Percentiles rank a stretch among this genome's conserved stretches.
Conservation (phyloP, 495 filamentous ascomycete genomes). For the Platismatia glauca region DNA sequence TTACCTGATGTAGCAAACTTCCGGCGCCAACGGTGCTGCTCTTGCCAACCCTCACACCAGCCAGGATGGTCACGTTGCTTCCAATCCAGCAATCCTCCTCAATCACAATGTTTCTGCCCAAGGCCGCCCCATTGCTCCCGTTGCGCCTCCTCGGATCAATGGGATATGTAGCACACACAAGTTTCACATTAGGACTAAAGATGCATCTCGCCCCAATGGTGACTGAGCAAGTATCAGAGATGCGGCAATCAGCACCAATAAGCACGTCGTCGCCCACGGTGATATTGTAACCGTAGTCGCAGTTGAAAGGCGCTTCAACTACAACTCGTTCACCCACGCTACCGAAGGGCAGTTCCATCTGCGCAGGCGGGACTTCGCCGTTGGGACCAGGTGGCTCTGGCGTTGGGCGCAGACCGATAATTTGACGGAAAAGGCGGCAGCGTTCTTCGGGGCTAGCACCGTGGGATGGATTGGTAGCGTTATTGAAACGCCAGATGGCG, state of each 20-base stretch:
- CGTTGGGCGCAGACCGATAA: conserved; percentile 38
- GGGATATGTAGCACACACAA: conserved; percentile 67
- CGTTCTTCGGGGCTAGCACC: conserved; percentile 72
- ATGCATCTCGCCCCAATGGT: conserved; percentile 73
- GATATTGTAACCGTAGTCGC: conserved; percentile 95
- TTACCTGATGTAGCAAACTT: conserved; percentile 25
- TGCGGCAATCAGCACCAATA: conserved; percentile 77
- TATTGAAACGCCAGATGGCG: conserved; percentile 84
- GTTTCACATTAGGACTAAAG: conserved; percentile 79
- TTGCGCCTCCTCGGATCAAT: conserved; percentile 67
- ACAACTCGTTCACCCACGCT: conserved; percentile 65
- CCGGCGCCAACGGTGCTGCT: conserved; percentile 40
- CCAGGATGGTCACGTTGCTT: conserved; percentile 72
- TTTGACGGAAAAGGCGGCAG: conserved; percentile 67
- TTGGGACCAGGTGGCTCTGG: conserved; percentile 34
- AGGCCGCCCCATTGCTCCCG: conserved; percentile 63
- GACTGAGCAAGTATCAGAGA: conserved; percentile 69
- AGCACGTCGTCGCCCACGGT: conserved; percentile 76
- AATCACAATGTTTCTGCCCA: conserved; percentile 67
- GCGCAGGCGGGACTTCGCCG: conserved; percentile 36
- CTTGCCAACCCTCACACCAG: conserved; percentile 41
- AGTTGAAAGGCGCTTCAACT: conserved; percentile 85
- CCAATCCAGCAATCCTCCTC: conserved; percentile 89
- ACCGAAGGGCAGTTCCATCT: conserved; percentile 42
- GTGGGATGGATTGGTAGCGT: conserved; percentile 67